Evolutionary conservation across 768 basidiomycete species (phyloP), one percentile per base, ranked within the genome.

Genomic region (Boletus fagicola): DNA sequence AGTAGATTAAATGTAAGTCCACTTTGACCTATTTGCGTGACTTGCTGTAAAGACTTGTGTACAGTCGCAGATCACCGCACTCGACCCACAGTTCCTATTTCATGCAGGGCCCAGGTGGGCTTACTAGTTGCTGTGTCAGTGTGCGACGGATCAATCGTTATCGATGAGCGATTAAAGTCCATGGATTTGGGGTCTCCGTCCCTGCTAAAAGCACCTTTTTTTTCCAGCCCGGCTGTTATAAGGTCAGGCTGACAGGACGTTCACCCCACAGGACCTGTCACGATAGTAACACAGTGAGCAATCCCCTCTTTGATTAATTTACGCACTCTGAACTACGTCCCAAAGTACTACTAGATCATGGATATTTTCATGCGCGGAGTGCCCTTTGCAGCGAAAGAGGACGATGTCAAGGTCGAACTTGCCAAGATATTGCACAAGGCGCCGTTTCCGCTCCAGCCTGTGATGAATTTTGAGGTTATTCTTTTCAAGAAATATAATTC

Each of bases 1-100:
- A 56, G 62, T 85, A 61, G 83, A 84, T 61, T 84, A 75, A 73
- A 55, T 58, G 62, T 63, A 65, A 61, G 67, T 66, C 38, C 50
- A 15, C 30, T 50, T 53, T 56, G n/a, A 49, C 47, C 22, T 51
- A 26, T 51, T 20, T 51, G 40, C 33, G 52, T 51, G 45, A 53
- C 26, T 51, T 53, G 38, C 40, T 58, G 57, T 54, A 7, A 35
- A 53, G 47, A 16, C 42, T 10, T 4, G 38, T 18, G 39, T 49
- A 7, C 22, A 45, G 13, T 30, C n/a, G 38, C 50, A 43, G 51
- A 53, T 51, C 65, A 44, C 61, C 56, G 55, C 51, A 67, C 44
- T 56, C 40, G 44, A 47, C 46, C 55, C 62, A 15, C 30, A 11
- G 13, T 46, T n/a, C 39, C 30, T 22, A 47, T 48, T 53, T 53